Evolutionary conservation across 345 rosid genomes (phyloP), one percentile per base, ranked within the genome.

Genomic region (Garcia nutans): DNA sequence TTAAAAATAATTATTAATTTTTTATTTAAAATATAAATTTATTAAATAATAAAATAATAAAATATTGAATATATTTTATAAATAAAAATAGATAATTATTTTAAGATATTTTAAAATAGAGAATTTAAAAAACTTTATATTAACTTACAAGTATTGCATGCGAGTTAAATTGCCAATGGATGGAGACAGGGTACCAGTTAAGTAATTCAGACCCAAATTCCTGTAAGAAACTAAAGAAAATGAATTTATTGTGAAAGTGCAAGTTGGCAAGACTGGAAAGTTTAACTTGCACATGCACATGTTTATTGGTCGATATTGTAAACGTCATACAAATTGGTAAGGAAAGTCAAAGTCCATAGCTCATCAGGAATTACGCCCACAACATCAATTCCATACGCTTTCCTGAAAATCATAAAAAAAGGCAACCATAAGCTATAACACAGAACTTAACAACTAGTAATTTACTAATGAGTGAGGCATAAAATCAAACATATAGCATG

Each of bases 91-190:
- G n/a, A n/a, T n/a, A n/a, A n/a, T n/a, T n/a, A n/a, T n/a, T n/a
- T n/a, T n/a, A n/a, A n/a, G n/a, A n/a, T n/a, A n/a, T n/a, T n/a
- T n/a, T n/a, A n/a, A n/a, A n/a, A n/a, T n/a, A n/a, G n/a, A n/a
- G n/a, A n/a, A n/a, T n/a, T n/a, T n/a, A n/a, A n/a, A n/a, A n/a
- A n/a, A n/a, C 42, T 45, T 23, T 6, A 55, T 17, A 75, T 2
- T 63, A 74, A 68, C 87, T 70, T 87, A 90, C 97, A 93, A 81
- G 74, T 81, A 87, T 79, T 84, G 92, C 92, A 89, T 78, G 68
- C 76, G 74, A 64, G 84, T 87, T 31, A 89, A 77, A 73, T 85
- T 87, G 62, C 83, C 82, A 60, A 89, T 78, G 24, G 87, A 80
- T 76, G 91, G 41, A 58, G 90, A 83, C 65, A 89, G 76, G 17